Base-by-base conservation (phyloP, 352 stramenopile species). In the Globisporangium emineosum region DNA sequence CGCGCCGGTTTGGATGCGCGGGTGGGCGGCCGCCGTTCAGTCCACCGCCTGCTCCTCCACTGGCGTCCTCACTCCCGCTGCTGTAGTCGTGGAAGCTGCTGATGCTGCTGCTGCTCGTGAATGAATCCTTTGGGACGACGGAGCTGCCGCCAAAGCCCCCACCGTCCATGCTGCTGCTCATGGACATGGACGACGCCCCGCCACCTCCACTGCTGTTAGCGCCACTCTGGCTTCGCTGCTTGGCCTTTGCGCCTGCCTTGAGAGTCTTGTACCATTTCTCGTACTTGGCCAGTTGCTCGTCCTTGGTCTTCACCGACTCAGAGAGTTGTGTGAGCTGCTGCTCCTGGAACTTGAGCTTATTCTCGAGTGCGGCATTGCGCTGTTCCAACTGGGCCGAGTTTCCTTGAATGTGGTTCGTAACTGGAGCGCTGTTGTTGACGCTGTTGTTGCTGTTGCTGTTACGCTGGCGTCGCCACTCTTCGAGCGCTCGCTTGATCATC, bases 401-500 rank as follows among this genome's bases (percentile, higher is more conserved):
- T 6, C 30, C 52, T 43, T 27, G 52, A 19, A 2, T 29, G 8
- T 57, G 52, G 4, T 4, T 37, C 9, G 37, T 42, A 2, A 40
- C 19, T 1, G 51, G 52, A 54, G 17, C 23, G n/a, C 13, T 42
- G 3, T 10, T n/a, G 1, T 10, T 25, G 9, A 15, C 8, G 2
- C 27, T 32, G 25, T 25, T 65, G 42, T 70, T 57, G 21, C 70
- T 80, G 60, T 21, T 66, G 50, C 73, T 62, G 21, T 76, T 82
- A 56, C 77, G 78, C 55, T 96, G 82, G 4, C 87, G 72, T 60
- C 83, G 76, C 87, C 87, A 96, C 51, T 96, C 87, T 76, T 96
- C 87, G n/a, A 96, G 71, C n/a, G 87, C 87, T 45, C 77, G 79
- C 60, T 96, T 96, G 61, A 96, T 91, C 82, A 93, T 90, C n/a